A percentile compares a stretch with the other conserved stretches of the same genome.
phyloP scores from a whole-genome alignment of 2,329 filamentous ascomycete genomes.

The Emergomyces africanus region DNA sequence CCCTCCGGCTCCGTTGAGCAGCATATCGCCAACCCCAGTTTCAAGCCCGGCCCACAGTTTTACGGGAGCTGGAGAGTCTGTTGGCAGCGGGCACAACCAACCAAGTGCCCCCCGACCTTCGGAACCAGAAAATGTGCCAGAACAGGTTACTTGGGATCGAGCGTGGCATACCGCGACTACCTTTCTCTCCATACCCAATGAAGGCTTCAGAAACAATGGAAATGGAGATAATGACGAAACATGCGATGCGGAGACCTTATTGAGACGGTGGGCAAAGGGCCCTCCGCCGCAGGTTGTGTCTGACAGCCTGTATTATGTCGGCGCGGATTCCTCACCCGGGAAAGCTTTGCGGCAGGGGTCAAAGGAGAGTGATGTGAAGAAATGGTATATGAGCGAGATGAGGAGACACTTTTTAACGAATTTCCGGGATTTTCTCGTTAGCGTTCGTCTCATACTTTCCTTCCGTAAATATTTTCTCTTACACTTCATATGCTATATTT shows the following conservation, averaged over 20 bases:
- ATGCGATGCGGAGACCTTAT: constrained; percentile 16
- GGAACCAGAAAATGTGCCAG: constrained; percentile 11
- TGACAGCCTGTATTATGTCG: constrained; percentile 24
- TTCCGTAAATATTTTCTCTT: background rate
- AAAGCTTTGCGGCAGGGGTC: constrained; percentile 7
- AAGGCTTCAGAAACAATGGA: constrained; percentile 14
- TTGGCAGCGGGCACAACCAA: constrained; percentile 6
- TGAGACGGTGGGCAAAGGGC: constrained; percentile 21
- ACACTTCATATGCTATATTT: background rate
- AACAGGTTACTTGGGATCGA: constrained; percentile 25
- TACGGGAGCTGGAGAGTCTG: constrained; percentile 10
- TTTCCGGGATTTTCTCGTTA: constrained; percentile 19
- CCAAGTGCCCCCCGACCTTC: constrained; percentile 4
- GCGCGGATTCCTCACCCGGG: constrained; percentile 12
- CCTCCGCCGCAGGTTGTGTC: constrained; percentile 18
- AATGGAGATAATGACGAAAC: constrained; percentile 2
- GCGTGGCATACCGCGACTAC: constrained; percentile 30
- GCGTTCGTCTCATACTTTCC: constrained; percentile 15
- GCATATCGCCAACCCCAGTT: constrained; percentile 17
- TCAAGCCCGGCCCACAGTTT: constrained; percentile 16
- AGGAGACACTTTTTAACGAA: constrained; percentile 31
- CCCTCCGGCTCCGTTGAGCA: constrained; percentile 24
- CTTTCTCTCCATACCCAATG: constrained; percentile 28
- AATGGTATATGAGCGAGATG: constrained; percentile 34
- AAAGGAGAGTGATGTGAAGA: constrained; percentile 21